Percentiles rank a stretch among this genome's conserved stretches.
Evolutionary conservation across 1,139 yeast species (phyloP).

Genomic region (Scheffersomyces titani): DNA sequence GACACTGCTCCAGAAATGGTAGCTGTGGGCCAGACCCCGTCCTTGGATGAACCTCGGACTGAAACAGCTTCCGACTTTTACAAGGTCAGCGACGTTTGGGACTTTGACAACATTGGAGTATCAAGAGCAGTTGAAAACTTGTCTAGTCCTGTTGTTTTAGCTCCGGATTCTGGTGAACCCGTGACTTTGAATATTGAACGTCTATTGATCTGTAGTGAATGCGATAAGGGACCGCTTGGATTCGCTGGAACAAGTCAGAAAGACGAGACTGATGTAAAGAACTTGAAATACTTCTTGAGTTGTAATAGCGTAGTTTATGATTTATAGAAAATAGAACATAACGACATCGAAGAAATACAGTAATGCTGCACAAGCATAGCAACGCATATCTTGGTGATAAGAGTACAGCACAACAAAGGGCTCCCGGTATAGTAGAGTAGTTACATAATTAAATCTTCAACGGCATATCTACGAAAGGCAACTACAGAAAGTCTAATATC

Average conservation of each 20-base stretch:
- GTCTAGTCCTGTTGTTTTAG: slow-evolving; percentile 18
- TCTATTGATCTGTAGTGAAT: slow-evolving; percentile 66
- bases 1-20: slow-evolving; percentile 36
- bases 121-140: slow-evolving; percentile 47
- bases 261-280: slow-evolving; percentile 29
- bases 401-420: not conserved
- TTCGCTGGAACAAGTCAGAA: slow-evolving; percentile 49
- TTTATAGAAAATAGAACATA: slow-evolving; percentile 2
- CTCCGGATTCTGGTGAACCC: slow-evolving; percentile 11
- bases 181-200: slow-evolving; percentile 41
- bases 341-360: too few species aligned
- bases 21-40: slow-evolving; percentile 9
- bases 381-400: too few species aligned
- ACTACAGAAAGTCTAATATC: not conserved
- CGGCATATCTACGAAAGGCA: not conserved
- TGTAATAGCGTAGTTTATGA: slow-evolving; percentile 46
- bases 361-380: too few species aligned
- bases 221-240: slow-evolving; percentile 76
- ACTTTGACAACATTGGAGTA: slow-evolving; percentile 75
- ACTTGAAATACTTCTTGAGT: slow-evolving; percentile 45
- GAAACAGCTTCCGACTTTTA: slow-evolving; percentile 25
- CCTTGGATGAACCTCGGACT: not conserved
- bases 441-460: not conserved
- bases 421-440: not conserved
- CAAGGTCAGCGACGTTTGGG: slow-evolving; percentile 63